phyloP scores from a whole-genome alignment of 2,329 filamentous ascomycete species.

The Sodiomyces alkalinus region DNA sequence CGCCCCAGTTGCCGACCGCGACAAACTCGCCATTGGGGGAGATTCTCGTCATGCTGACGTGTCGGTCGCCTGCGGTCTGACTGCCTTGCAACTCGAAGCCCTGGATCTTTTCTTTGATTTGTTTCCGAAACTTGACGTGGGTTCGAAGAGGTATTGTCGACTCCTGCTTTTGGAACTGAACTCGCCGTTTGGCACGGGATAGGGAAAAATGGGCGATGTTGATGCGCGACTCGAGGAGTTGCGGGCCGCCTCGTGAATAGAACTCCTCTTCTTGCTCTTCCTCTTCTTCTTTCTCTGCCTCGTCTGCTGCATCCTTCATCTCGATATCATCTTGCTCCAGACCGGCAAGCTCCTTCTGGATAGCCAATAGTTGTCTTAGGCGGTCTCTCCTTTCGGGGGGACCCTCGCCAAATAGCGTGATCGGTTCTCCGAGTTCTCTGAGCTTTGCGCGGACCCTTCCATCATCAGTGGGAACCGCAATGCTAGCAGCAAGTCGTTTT shows the following conservation, averaged over 20 bases:
- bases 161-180: conserved; percentile 66
- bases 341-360: conserved; percentile 49
- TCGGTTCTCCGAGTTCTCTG: conserved; percentile 78
- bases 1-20: conserved; percentile 86
- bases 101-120: conserved; percentile 67
- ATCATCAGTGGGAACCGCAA: conserved; percentile 91
- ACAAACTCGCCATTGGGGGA: conserved; percentile 71
- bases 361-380: conserved; percentile 64
- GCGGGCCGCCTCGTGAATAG: conserved; percentile 69
- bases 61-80: conserved; percentile 80
- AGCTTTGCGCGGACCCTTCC: conserved; percentile 66
- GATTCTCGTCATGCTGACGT: conserved; percentile 84
- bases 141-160: conserved; percentile 71
- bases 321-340: conserved; percentile 41
- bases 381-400: conserved; percentile 74
- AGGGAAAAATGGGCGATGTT: conserved; percentile 74
- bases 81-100: conserved; percentile 85
- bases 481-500: conserved; percentile 74
- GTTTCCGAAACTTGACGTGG: conserved; percentile 84
- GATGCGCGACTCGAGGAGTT: conserved; percentile 60
- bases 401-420: conserved; percentile 89
- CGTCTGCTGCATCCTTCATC: conserved; percentile 42
- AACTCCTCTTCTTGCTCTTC: conserved; percentile 83
- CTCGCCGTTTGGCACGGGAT: conserved; percentile 61
- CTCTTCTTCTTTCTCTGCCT: conserved; percentile 46